phyloP scores from a whole-genome alignment of 805 yeast genomes.

The Torulaspora delbrueckii region DNA sequence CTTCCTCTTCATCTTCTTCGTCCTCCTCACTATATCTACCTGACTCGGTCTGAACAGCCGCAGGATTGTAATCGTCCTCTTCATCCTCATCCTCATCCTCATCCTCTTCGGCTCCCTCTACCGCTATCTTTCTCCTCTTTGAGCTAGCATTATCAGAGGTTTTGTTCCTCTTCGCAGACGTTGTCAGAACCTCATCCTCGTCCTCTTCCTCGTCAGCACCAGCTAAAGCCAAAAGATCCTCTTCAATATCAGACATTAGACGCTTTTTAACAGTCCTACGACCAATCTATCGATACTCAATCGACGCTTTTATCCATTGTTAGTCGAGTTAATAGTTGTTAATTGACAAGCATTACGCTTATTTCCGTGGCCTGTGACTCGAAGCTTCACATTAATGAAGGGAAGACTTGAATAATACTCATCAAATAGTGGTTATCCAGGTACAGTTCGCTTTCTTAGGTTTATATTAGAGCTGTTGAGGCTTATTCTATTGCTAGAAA shows the following conservation, averaged over 20 bases:
- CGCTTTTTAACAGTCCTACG: background rate
- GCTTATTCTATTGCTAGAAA: background rate
- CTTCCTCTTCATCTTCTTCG: conserved; percentile 39
- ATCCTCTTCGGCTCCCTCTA: conserved; percentile 29
- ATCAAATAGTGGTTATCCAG: background rate
- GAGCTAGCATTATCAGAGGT: conserved; percentile 30
- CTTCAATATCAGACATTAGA: conserved; percentile 80
- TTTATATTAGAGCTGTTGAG: background rate
- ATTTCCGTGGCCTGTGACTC: background rate
- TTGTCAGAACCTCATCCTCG: conserved; percentile 33
- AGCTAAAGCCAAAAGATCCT: conserved; percentile 93
- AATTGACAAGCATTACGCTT: background rate
- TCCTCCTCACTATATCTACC: conserved; percentile 34
- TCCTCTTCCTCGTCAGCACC: conserved; percentile 57
- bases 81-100: conserved; percentile 32
- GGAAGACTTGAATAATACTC: background rate
- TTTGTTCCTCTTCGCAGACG: conserved; percentile 25
- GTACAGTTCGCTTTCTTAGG: too few species aligned
- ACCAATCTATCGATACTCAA: background rate
- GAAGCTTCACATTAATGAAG: background rate
- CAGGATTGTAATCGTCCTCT: conserved; percentile 41
- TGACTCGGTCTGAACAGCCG: conserved; percentile 21
- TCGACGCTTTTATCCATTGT: background rate
- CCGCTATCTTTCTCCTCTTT: conserved; percentile 35
- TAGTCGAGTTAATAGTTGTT: background rate